Percentiles rank a stretch among this genome's conserved stretches.
phyloP scores from a whole-genome alignment of 1,284 basidiomycete species.

The Sphagnurus paluster region DNA sequence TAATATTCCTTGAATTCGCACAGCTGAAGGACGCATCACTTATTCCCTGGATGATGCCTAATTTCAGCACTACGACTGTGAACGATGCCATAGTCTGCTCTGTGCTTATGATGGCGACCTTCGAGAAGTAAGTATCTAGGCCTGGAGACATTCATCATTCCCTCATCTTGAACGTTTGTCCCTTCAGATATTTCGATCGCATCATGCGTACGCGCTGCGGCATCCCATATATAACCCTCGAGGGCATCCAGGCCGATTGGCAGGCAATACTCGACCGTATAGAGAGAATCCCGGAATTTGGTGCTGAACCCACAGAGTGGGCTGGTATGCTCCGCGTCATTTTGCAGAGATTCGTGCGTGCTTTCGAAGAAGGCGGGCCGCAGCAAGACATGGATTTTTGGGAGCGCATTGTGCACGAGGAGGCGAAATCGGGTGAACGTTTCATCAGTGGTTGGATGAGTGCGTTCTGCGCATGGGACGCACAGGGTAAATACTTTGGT shows the following conservation, averaged over 20 bases:
- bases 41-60: constrained; percentile 36
- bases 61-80: constrained; percentile 42
- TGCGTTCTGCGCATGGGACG: constrained; percentile 16
- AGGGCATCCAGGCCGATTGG: constrained; percentile 33
- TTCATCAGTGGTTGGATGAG: constrained; percentile 17
- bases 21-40: constrained; percentile 10
- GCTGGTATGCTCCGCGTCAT: constrained; percentile 13
- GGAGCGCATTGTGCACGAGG: constrained; percentile 10
- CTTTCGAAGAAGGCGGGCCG: constrained; percentile 7
- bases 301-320: constrained; percentile 12
- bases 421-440: constrained; percentile 3
- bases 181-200: constrained; percentile 27
- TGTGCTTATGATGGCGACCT: constrained; percentile 39
- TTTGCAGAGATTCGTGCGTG: constrained; percentile 14
- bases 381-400: constrained; percentile 13
- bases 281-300: constrained; percentile 15
- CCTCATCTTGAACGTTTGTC: background rate
- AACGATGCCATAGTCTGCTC: constrained; percentile 35
- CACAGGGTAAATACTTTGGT: constrained; percentile 2
- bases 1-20: too few species aligned
- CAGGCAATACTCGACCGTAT: constrained; percentile 10
- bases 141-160: too few species aligned
- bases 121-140: constrained; percentile 30
- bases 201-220: constrained; percentile 33
- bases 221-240: constrained; percentile 43